These are phyloP conservation scores for Larix kaempferi DNA, from an alignment of 75 land plant species.

Conservation along the genomic window DNA sequence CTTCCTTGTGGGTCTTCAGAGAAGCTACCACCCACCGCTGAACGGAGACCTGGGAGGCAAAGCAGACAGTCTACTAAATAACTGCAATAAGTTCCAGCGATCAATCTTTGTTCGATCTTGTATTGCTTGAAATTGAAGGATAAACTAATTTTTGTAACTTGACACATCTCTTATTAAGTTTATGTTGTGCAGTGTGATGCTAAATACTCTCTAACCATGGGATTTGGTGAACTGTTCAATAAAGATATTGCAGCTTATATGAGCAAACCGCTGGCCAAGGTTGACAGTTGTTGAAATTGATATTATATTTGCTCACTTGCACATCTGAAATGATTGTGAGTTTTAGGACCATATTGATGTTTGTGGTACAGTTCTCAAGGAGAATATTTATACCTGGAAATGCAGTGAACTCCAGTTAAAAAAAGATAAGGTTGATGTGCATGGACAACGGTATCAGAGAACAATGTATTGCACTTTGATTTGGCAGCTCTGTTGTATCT, in stretches of 20 bases:
- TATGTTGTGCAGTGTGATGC: background rate
- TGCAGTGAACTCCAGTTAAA: background rate
- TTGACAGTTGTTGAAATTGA: background rate
- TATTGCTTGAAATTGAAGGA: background rate
- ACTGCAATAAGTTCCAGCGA: background rate
- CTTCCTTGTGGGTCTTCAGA: constrained; percentile 85
- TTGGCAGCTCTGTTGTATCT: too few species aligned
- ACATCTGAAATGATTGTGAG: background rate
- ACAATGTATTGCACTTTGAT: too few species aligned
- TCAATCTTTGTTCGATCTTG: background rate
- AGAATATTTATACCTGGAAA: background rate
- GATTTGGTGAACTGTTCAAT: background rate
- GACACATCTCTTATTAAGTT: background rate
- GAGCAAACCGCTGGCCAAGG: background rate
- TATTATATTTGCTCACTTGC: background rate
- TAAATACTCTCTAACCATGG: background rate
- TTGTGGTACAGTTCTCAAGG: background rate
- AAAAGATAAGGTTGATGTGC: background rate
- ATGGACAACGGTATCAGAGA: too few species aligned
- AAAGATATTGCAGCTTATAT: background rate
- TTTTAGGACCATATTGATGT: background rate
- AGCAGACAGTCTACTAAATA: background rate
- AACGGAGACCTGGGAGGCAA: constrained; percentile 16
- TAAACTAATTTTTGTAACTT: background rate
- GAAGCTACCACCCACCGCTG: constrained; percentile 78